Evolutionary conservation across 768 basidiomycete genomes (phyloP), one percentile per base, ranked within the genome.

Genomic region (Exidia glandulosa): DNA sequence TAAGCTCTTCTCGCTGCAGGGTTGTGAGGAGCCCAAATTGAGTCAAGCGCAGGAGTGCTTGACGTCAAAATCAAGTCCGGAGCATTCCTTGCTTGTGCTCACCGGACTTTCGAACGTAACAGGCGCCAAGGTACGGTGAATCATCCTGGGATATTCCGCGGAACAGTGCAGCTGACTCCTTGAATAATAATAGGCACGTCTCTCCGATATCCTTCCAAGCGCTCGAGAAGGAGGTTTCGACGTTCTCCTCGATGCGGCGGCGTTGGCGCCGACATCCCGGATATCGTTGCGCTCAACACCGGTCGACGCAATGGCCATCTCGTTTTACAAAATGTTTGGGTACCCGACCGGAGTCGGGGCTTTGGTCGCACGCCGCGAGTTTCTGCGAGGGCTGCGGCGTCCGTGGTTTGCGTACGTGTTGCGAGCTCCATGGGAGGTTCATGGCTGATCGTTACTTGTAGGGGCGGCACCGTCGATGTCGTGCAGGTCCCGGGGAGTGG

Each of bases 281-380:
- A 79, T 92, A 59, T 86, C 86, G 13, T 74, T 93, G 14, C 70
- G 79, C 1, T 80, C 85, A 57, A 78, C 77, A 32, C 81, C 84
- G 3, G 85, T 90, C 12, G 90, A 93, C 69, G 90, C 89, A 1
- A 83, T 90, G 79, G 88, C 84, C 0, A 67, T 93, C 58, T 88
- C 86, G 48, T 90, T 92, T 66, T 93, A 93, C 73, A 93, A 93
- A 65, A 90, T 92, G 86, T 89, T 90, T 63, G 90, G 90, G 33
- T 92, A 84, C 65, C 90, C 90, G 12, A 91, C 89, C 0, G 90
- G 90, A 7, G 81, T 91, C 47, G 90, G 90, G 34, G 88, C 88
- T 13, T 76, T 93, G 3, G 70, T 93, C 31, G 84, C 87, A 48
- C 87, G 84, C 68, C 83, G 85, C 66, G 79, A 80, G 9, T 88